Evolutionary conservation across 805 yeast species (phyloP), one percentile per base, ranked within the genome.

Genomic region (Candida pseudoglaebosa): DNA sequence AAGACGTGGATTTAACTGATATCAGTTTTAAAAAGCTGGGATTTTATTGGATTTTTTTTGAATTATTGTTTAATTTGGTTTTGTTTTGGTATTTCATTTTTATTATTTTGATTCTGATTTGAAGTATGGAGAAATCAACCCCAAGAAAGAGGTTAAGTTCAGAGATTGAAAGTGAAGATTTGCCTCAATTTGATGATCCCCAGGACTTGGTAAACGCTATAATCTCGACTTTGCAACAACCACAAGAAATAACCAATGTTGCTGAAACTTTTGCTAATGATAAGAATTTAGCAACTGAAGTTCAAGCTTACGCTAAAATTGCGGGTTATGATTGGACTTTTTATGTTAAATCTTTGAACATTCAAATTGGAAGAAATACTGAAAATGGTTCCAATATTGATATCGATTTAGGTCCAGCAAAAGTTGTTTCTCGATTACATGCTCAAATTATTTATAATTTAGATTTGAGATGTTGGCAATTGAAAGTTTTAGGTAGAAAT

Each of bases 241-340:
- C 98, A 0, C 80, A 80, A 18, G 85, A 84, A 30, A 61, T 56
- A 36, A 88, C 96, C 1, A 77, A 77, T 45, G 98, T 90, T 4
- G 77, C 95, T 9, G 67, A 65, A 34, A 74, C 67, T 18, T 86
- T 77, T 56, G 78, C 91, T 40, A 93, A 93, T 59, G 87, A 81
- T 37, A 77, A 78, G 44, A 84, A 78, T 47, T 53, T 63, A 42
- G 78, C 77, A 45, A 72, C 77, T 37, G 96, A 90, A 57, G 90
- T 93, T n/a, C 95, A 90, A 64, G 99, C 99, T 0, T 93, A 91
- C 60, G 99, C 97, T 24, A 93, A 93, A 60, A 82, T 93, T 34
- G 90, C 97, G 0, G 99, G 99, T 32, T 67, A 74, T 24, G 80
- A 79, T 53, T 93, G 99, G 99, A 91, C 99, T 1, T 93, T 75